Percentiles rank a stretch among this genome's conserved stretches.
phyloP scores from a whole-genome alignment of 768 basidiomycete species.

The Sutorius australiensis region DNA sequence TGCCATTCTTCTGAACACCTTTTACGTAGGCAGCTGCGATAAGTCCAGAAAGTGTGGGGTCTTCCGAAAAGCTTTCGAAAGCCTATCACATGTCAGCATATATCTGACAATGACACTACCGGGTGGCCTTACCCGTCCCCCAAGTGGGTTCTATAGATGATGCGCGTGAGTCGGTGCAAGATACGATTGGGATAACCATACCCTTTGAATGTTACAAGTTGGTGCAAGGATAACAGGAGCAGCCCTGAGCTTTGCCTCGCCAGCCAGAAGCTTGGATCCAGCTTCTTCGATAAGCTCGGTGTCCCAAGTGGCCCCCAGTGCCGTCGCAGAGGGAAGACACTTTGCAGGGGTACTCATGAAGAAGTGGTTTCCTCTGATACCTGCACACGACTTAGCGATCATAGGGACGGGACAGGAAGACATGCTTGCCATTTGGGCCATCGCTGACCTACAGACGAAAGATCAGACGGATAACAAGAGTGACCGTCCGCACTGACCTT shows the following conservation, averaged over 20 bases:
- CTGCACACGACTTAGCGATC: conserved; percentile 21
- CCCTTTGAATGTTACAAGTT: conserved; percentile 82
- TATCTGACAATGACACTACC: background rate
- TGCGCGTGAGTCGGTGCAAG: background rate
- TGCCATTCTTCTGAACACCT: conserved; percentile 72
- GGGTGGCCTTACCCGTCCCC: conserved; percentile 49
- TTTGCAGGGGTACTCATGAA: conserved; percentile 81
- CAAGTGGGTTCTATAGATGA: conserved; percentile 55
- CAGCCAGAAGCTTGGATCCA: conserved; percentile 61
- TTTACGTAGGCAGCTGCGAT: conserved; percentile 71
- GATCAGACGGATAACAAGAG: conserved; percentile 13
- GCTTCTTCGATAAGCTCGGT: conserved; percentile 57
- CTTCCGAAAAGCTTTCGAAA: conserved; percentile 79
- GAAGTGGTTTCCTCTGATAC: conserved; percentile 69
- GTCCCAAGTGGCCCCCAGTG: conserved; percentile 74
- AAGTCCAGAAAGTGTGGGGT: conserved; percentile 68
- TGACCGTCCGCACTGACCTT: conserved; percentile 38
- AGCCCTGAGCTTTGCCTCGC: conserved; percentile 66
- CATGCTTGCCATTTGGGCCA: conserved; percentile 65
- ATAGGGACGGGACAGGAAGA: background rate
- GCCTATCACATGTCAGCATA: conserved; percentile 37
- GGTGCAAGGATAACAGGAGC: conserved; percentile 73
- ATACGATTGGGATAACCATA: conserved; percentile 25
- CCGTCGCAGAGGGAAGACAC: conserved; percentile 71
- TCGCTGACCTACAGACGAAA: conserved; percentile 56